Conservation (phyloP, 2,329 filamentous ascomycete genomes). For the Metarhizium anisopliae region DNA sequence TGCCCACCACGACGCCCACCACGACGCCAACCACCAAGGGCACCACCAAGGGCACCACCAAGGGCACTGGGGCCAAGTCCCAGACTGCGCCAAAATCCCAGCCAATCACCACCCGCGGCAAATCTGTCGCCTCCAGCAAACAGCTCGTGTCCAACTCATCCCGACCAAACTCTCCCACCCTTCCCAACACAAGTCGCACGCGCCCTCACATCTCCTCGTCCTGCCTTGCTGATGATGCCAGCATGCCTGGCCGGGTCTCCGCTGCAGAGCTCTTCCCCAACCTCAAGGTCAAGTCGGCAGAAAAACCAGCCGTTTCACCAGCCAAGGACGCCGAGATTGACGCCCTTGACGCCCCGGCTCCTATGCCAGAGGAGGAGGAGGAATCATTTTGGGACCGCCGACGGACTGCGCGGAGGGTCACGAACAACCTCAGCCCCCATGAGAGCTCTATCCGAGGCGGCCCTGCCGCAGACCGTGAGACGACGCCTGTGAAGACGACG, state of each 20-base stretch:
- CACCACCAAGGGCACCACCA: not conserved
- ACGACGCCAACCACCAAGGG: not conserved
- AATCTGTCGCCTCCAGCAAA: constrained; percentile 29
- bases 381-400: constrained; percentile 25
- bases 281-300: constrained; percentile 16
- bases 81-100: constrained; percentile 29
- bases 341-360: constrained; percentile 16
- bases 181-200: constrained; percentile 11
- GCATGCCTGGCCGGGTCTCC: constrained; percentile 31
- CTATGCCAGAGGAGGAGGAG: constrained; percentile 20
- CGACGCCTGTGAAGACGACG: constrained; percentile 23
- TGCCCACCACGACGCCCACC: not conserved
- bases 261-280: constrained; percentile 24
- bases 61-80: constrained; percentile 16
- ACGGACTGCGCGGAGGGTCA: constrained; percentile 29
- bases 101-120: constrained; percentile 22
- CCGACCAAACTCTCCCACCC: constrained; percentile 25
- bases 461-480: constrained; percentile 15
- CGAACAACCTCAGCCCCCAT: constrained; percentile 23
- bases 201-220: constrained; percentile 15
- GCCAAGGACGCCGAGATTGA: constrained; percentile 8
- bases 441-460: constrained; percentile 32
- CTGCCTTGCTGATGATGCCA: constrained; percentile 19
- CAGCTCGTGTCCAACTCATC: constrained; percentile 27
- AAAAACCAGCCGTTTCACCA: not conserved